Base-by-base conservation (phyloP, 139 green algal species). In the Yamagishiella unicocca region DNA sequence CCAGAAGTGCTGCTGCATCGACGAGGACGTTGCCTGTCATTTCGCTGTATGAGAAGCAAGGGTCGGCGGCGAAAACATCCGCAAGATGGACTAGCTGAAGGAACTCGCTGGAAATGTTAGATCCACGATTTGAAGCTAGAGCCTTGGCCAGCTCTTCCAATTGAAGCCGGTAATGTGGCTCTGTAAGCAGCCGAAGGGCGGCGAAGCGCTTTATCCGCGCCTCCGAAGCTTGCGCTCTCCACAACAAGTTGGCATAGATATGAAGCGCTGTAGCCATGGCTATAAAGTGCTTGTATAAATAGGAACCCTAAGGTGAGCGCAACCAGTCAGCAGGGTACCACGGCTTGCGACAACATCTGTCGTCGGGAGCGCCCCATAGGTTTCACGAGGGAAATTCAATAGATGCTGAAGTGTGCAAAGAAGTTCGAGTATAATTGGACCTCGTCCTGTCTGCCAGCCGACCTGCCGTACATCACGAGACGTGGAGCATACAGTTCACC, bases 201-300 rank as follows among this genome's bases (percentile, higher is more conserved):
- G 76, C 76, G 4, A 37, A 14, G 7, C 35, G 35, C 21, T 67
- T 67, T 42, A 71, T 50, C 10, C 19, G 33, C 14, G 54, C 19
- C 27, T 71, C 35, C 7, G 10, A 4, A 2, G 24, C 38, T 1
- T n/a, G 4, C 7, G 29, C 54, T 14, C 76, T 35, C 76, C 76
- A 83, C 1, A 71, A 5, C 37, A 83, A 3, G 38, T 83, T 83
- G 35, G 53, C 76, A n/a, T 83, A 72, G 38, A 83, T 72, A 35
- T 83, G 54, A 1, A 83, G 54, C 25, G 50, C 46, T 5, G 29
- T 70, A 12, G 74, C 74, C 46, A 67, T 82, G 24, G 21, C n/a
- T n/a, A n/a, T n/a, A n/a, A n/a, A n/a, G n/a, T n/a, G n/a, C n/a
- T n/a, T n/a, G n/a, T n/a, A n/a, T n/a, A n/a, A n/a, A n/a, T n/a